phyloP scores from a whole-genome alignment of 2,329 filamentous ascomycete species.

The Curvularia verruculosa region DNA sequence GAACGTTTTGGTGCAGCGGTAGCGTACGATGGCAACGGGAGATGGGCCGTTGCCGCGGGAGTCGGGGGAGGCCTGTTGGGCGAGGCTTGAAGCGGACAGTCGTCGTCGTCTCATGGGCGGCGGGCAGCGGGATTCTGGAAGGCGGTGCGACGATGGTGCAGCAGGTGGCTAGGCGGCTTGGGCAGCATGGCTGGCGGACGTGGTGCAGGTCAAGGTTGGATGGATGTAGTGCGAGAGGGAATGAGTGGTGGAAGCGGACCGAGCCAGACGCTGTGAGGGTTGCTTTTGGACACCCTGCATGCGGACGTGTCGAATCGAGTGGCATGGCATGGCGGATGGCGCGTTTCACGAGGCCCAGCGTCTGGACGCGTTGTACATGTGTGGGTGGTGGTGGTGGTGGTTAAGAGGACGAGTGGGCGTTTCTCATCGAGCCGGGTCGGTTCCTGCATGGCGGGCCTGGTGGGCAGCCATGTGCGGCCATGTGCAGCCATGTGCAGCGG shows the following conservation, averaged over 20 bases:
- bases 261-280: slow-evolving; percentile 24
- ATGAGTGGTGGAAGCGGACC: slow-evolving; percentile 9
- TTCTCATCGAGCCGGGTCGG: slow-evolving; percentile 3
- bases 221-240: background rate
- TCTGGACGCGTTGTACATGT: slow-evolving; percentile 10
- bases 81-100: slow-evolving; percentile 13
- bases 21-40: slow-evolving; percentile 24
- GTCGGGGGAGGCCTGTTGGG: slow-evolving; percentile 24
- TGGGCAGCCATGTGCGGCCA: background rate
- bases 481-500: background rate
- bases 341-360: slow-evolving; percentile 27
- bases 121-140: slow-evolving; percentile 1
- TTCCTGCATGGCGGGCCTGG: background rate
- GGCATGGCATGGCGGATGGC: too few species aligned
- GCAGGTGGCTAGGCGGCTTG: too few species aligned
- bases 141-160: slow-evolving; percentile 7
- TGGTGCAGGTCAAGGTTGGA: slow-evolving; percentile 24
- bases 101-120: slow-evolving; percentile 6
- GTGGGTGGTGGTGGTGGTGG: too few species aligned
- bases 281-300: slow-evolving; percentile 19
- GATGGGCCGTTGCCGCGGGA: slow-evolving; percentile 28
- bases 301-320: too few species aligned
- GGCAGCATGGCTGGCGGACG: slow-evolving; percentile 23
- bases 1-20: slow-evolving; percentile 24
- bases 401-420: background rate